These are phyloP conservation scores for Starmerella bacillaris DNA, from an alignment of 805 yeast genomes.

Conservation along the genomic window DNA sequence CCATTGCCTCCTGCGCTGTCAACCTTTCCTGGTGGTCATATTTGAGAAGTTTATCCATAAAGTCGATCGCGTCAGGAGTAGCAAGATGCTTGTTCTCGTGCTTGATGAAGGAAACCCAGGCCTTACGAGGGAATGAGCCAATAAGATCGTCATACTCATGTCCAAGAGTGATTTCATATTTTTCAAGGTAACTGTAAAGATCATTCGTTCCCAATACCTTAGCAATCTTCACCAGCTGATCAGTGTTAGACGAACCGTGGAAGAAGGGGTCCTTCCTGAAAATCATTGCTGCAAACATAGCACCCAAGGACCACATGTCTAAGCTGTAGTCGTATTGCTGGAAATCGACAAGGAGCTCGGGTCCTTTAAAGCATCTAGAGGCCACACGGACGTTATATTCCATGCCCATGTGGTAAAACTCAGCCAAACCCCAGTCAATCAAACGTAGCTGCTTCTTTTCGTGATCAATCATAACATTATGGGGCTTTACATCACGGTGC, in stretches of 20 bases:
- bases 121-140: slow-evolving; percentile 57
- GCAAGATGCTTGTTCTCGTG: slow-evolving; percentile 50
- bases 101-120: slow-evolving; percentile 70
- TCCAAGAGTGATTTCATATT: slow-evolving; percentile 52
- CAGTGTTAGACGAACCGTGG: slow-evolving; percentile 81
- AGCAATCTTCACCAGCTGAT: slow-evolving; percentile 79
- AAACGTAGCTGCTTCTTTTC: slow-evolving; percentile 39
- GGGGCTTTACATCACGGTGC: slow-evolving; percentile 90
- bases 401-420: slow-evolving; percentile 75
- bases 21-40: slow-evolving; percentile 78
- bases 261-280: slow-evolving; percentile 83
- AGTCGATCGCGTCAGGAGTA: slow-evolving; percentile 53
- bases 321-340: slow-evolving; percentile 75
- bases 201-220: slow-evolving; percentile 74
- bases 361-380: slow-evolving; percentile 80
- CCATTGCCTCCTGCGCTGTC: slow-evolving; percentile 79
- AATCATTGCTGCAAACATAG: slow-evolving; percentile 76
- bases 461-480: slow-evolving; percentile 85
- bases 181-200: slow-evolving; percentile 43
- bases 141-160: slow-evolving; percentile 60
- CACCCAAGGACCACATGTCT: slow-evolving; percentile 83
- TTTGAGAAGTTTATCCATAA: slow-evolving; percentile 52
- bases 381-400: slow-evolving; percentile 88
- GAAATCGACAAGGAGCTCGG: slow-evolving; percentile 67
- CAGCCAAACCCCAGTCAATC: slow-evolving; percentile 92